phyloP scores from a whole-genome alignment of 176 grass and related monocot genomes.

The Zoysia japonica region DNA sequence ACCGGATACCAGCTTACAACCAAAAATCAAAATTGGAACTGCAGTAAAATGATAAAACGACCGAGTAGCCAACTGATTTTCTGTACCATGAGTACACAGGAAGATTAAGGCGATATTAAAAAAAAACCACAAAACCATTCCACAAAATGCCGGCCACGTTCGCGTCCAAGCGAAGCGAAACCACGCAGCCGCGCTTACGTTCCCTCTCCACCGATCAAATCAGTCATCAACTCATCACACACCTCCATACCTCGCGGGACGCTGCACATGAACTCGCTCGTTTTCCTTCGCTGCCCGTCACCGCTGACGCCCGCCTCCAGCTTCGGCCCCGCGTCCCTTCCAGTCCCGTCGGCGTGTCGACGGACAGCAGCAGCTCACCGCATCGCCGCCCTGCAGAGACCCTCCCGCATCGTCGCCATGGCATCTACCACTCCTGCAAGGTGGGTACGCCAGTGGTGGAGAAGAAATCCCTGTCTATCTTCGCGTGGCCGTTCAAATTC shows the following conservation, averaged over 20 bases:
- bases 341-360: not conserved
- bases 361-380: not conserved
- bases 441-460: conserved; percentile 24
- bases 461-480: not conserved
- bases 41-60: no score
- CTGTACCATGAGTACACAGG: no score
- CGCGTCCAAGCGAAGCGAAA: no score
- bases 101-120: no score
- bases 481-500: not conserved
- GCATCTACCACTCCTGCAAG: conserved; percentile 33
- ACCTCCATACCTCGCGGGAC: not conserved
- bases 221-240: not conserved
- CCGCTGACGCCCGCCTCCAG: conserved; percentile 36
- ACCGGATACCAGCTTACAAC: no score
- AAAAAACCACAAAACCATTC: no score
- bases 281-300: conserved; percentile 32
- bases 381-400: not conserved
- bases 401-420: conserved; percentile 41
- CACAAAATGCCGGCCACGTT: no score
- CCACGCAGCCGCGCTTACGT: conserved; percentile 2
- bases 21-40: no score
- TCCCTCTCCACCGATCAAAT: not conserved
- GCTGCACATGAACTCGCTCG: conserved; percentile 30
- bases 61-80: no score
- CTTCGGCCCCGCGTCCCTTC: not conserved